These are phyloP conservation scores for Eruca vesicaria DNA, from an alignment of 441 rosid species.

Conservation along the genomic window DNA sequence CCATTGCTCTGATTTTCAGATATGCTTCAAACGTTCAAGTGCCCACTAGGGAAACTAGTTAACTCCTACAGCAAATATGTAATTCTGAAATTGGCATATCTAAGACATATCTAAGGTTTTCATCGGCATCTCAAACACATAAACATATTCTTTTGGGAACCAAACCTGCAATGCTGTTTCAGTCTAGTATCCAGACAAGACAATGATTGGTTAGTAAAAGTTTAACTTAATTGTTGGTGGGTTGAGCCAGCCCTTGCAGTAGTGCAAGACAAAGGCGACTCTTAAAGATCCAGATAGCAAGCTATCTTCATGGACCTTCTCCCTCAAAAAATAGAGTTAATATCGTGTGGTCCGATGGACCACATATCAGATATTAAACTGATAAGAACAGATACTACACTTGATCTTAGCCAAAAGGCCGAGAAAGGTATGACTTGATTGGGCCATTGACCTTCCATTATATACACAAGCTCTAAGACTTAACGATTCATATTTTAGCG, in stretches of 20 bases:
- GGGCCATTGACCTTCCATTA: not conserved
- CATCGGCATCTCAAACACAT: not conserved
- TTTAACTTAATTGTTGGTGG: not conserved
- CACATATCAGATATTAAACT: conserved; percentile 81
- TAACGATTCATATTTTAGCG: not conserved
- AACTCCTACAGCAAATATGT: not conserved
- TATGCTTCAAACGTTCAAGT: not conserved
- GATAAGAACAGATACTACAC: conserved; percentile 92
- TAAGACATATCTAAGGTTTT: not conserved
- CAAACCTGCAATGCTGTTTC: not conserved
- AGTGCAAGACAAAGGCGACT: not conserved
- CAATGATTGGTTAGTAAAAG: too few relatives aligned
- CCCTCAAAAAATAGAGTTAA: conserved; percentile 35
- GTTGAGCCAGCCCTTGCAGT: not conserved
- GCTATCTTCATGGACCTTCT: conserved; percentile 4
- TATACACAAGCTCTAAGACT: not conserved
- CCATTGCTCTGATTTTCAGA: not conserved
- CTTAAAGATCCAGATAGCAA: conserved; percentile 3
- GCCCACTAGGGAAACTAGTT: too few relatives aligned
- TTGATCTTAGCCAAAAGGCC: conserved; percentile 99
- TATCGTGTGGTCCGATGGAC: conserved; percentile 37
- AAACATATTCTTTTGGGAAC: not conserved
- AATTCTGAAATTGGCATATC: not conserved
- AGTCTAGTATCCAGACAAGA: not conserved
- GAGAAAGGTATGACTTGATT: conserved; percentile 42